These are phyloP conservation scores for Parietichytrium sp. DNA, from an alignment of 108 stramenopile species.

Conservation along the genomic window DNA sequence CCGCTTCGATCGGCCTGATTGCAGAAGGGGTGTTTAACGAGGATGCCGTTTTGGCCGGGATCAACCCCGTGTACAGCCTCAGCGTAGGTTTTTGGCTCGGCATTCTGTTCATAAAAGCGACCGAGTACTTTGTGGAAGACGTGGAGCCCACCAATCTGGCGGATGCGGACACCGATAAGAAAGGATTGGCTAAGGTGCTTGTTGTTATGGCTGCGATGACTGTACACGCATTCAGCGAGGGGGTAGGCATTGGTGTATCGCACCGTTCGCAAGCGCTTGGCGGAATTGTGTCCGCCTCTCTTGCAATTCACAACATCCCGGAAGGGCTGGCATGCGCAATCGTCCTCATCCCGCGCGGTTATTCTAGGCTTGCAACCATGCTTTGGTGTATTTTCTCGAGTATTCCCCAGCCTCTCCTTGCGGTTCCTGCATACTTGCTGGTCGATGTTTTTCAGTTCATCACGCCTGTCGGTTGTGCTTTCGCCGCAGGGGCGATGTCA, in stretches of 20 bases:
- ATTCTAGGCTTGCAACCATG: constrained; percentile 76
- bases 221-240: constrained; percentile 93
- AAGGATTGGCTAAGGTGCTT: constrained; percentile 55
- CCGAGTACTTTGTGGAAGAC: background rate
- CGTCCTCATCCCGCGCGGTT: constrained; percentile 81
- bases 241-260: constrained; percentile 90
- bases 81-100: background rate
- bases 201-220: constrained; percentile 97
- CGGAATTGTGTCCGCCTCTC: constrained; percentile 83
- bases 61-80: background rate
- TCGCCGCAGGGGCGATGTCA: constrained; percentile 97
- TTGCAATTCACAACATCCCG: constrained; percentile 97
- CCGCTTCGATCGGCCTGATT: background rate
- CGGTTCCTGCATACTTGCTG: constrained; percentile 91
- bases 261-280: constrained; percentile 64
- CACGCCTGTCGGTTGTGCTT: constrained; percentile 91
- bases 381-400: constrained; percentile 89
- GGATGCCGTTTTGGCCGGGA: background rate
- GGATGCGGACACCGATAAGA: background rate
- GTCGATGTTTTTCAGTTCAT: constrained; percentile 91
- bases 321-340: constrained; percentile 97
- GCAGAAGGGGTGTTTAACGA: background rate
- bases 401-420: constrained; percentile 94
- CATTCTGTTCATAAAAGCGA: background rate
- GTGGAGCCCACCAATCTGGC: background rate